Evolutionary conservation across 371 early-diverging fungal species (phyloP), one percentile per base, ranked within the genome.

Genomic region (Fennellomyces sp.): DNA sequence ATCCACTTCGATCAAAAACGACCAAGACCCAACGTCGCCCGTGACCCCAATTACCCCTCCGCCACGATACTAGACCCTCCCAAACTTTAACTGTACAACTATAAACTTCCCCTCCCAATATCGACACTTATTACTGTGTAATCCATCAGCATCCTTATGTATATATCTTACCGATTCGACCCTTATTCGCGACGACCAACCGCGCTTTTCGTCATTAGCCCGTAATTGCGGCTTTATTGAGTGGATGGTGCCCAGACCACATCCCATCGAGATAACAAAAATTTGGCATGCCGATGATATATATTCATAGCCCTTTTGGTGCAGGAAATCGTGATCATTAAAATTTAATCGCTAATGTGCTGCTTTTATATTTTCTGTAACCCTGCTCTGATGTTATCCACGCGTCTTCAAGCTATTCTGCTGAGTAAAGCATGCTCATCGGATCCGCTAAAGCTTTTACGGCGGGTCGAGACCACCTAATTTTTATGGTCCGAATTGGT

Each of bases 361-460:
- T n/a, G n/a, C n/a, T n/a, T n/a, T n/a, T 33, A 33, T 33, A 8
- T 33, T 33, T 33, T 33, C 13, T 33, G n/a, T 45, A n/a, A n/a
- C n/a, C n/a, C n/a, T n/a, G n/a, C n/a, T n/a, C n/a, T 21, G n/a
- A 8, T 23, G n/a, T 5, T 15, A 25, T 21, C 0, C 23, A 45
- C 10, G n/a, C 5, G 17, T 6, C 23, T 12, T 23, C n/a, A 17
- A 17, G 23, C 45, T 45, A n/a, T n/a, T n/a, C n/a, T n/a, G n/a
- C n/a, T n/a, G n/a, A n/a, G n/a, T n/a, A n/a, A n/a, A n/a, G 5
- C 6, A 39, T 4, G 4, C n/a, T 8, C 21, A 45, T 45, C 45
- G 45, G 45, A 45, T 15, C 45, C 23, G 45, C n/a, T 45, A 45
- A 45, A 45, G 45, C 45, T 45, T 39, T 45, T 23, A 23, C 45